Evolutionary conservation across 176 grass and related monocot genomes (phyloP), one percentile per base, ranked within the genome.

Genomic region (Musa acuminata): DNA sequence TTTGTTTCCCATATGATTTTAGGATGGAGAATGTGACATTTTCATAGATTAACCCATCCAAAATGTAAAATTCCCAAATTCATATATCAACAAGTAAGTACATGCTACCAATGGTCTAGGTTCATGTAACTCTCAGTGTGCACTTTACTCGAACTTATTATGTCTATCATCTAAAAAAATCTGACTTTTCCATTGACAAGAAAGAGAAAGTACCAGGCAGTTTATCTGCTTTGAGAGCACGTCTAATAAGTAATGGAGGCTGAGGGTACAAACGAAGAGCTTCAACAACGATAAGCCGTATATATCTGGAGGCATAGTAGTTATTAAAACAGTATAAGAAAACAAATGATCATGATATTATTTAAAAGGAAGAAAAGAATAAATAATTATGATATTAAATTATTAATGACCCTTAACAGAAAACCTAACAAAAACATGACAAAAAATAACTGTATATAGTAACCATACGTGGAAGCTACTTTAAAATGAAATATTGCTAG

Each of bases 241-340:
- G 94, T 72, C 90, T 93, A 75, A 98, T 98, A 64, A 98, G 78
- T 80, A 98, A 81, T 71, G 90, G 94, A 55, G 94, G 94, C 64
- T 98, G 90, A 19, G 94, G 94, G 82, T 98, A 98, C 76, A 93
- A 35, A 52, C 94, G 87, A 82, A 98, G 94, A 84, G 88, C 62
- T 85, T 98, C 94, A 76, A 87, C 86, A 85, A 98, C 85, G 79
- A 98, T 89, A 8, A 85, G 83, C 68, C 91, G 81, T 82, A 98
- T 84, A 78, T 98, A 98, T 80, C 94, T 98, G 81, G 35, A 83
- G 21, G 66, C 2, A 3, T 27, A 52, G 26, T 1, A 77, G 67
- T 50, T 51, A 70, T 51, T 9, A 11, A 51, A 51, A 20, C 1
- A 70, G 16, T 51, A 51, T 1, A 21, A 26, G 8, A 20, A 50